Base-by-base conservation (phyloP, 257 asterid genomes). In the Petunia axillaris region DNA sequence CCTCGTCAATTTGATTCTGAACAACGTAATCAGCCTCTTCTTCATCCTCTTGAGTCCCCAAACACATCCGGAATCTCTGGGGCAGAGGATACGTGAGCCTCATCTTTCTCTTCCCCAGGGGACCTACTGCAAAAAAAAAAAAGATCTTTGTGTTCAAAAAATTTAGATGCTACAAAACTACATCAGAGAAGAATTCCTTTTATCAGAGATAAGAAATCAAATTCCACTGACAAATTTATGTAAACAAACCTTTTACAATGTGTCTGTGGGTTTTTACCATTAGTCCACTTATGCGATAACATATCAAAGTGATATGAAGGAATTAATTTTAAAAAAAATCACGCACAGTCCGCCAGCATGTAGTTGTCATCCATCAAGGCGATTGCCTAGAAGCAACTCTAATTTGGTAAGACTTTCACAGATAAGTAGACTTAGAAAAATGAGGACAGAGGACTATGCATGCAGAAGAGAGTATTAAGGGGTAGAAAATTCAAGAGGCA, bases 41-140 rank as follows among this genome's bases (percentile, higher is more conserved):
- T 80, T 93, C 98, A 25, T 91, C 98, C 71, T 93, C 98, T 25
- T 15, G 97, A 93, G 76, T 93, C 97, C 57, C 98, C 98, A 85
- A 93, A 93, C 59, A 93, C 98, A 88, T 93, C 93, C 65, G 94
- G 98, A 52, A 93, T 91, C 89, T 93, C 98, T 5, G 98, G 93
- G 60, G 95, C 97, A n/a, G 95, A 88, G 65, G 85, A 82, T 81
- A 85, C 58, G 62, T 87, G 89, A 83, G 91, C 90, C 73, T 87
- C 93, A 75, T 90, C 93, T 84, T 89, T 89, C 81, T 88, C 95
- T 40, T 89, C 88, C 74, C 85, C 90, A 58, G 88, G 85, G 63
- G 95, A 91, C 83, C 90, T 90, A 73, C 87, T 79, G 85, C 81
- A 67, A 87, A 64, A 43, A 87, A 64, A 43, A 79, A 75, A 83